These are phyloP conservation scores for Syzygium aqueum DNA, from an alignment of 345 rosid species.

Conservation along the genomic window DNA sequence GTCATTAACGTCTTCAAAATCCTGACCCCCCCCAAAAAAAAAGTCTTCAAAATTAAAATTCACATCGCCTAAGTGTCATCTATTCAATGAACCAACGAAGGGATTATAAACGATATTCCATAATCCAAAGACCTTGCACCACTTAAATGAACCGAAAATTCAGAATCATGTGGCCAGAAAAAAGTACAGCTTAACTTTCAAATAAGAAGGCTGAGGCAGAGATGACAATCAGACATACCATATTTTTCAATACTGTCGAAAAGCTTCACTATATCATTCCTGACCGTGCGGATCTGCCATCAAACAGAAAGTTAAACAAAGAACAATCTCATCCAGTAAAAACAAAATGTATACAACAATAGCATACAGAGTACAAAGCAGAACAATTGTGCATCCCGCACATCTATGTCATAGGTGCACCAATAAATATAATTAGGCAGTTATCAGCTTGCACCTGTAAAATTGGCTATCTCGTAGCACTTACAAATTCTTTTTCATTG, in stretches of 20 bases:
- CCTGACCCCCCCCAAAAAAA: too few relatives aligned
- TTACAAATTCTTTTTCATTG: background rate
- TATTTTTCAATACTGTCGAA: slow-evolving; percentile 77
- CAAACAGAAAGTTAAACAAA: background rate
- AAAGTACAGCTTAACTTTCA: background rate
- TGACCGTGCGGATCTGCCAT: slow-evolving; percentile 56
- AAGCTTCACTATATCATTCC: slow-evolving; percentile 69
- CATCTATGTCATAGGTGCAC: background rate
- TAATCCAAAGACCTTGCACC: background rate
- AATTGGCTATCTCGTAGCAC: background rate
- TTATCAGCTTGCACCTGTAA: background rate
- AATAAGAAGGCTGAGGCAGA: background rate
- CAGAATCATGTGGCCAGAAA: background rate
- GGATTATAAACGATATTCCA: background rate
- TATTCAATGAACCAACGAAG: background rate
- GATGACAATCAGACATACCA: slow-evolving; percentile 31
- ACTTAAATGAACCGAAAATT: background rate
- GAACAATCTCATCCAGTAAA: background rate
- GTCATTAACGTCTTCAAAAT: background rate
- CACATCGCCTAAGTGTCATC: background rate
- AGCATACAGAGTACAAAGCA: background rate
- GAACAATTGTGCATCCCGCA: background rate
- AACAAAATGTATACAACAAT: background rate
- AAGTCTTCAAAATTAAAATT: background rate
- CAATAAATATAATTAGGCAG: background rate